A percentile compares a stretch with the other conserved stretches of the same genome.
Conservation (phyloP, 805 yeast genomes). For the Ascoidea rubescens region DNA sequence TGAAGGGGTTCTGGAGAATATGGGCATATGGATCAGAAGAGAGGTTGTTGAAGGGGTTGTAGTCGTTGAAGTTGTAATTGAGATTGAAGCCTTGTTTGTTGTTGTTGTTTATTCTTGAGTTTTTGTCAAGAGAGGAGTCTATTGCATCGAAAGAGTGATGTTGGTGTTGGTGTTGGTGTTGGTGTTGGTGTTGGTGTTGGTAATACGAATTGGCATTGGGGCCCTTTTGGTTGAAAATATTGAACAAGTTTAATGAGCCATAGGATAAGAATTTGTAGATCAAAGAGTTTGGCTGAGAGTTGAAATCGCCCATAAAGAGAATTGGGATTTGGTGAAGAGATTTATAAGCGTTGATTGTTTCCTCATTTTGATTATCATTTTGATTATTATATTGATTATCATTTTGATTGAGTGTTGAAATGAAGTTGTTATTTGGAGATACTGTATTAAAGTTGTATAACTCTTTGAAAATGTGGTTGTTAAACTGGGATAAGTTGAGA, state of each 20-base stretch:
- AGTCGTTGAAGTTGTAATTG: slow-evolving; percentile 11
- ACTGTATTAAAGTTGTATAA: not conserved
- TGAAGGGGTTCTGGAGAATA: not conserved
- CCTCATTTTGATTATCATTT: too few species aligned
- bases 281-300: slow-evolving; percentile 24
- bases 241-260: not conserved
- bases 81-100: slow-evolving; percentile 12
- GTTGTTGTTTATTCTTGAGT: not conserved
- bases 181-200: slow-evolving; percentile 6
- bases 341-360: not conserved
- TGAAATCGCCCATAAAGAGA: slow-evolving; percentile 29
- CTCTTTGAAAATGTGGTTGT: not conserved
- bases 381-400: slow-evolving; percentile 10
- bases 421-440: not conserved
- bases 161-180: slow-evolving; percentile 2
- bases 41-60: not conserved
- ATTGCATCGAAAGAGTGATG: too few species aligned
- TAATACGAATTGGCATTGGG: slow-evolving; percentile 1
- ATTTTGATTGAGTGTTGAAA: not conserved
- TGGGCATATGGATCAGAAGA: not conserved
- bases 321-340: slow-evolving; percentile 1
- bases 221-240: slow-evolving; percentile 4
- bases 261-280: slow-evolving; percentile 19
- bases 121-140: slow-evolving; percentile 4
- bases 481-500: slow-evolving; percentile 2